phyloP scores from a whole-genome alignment of 805 yeast genomes.

The Maudiozyma bulderi region DNA sequence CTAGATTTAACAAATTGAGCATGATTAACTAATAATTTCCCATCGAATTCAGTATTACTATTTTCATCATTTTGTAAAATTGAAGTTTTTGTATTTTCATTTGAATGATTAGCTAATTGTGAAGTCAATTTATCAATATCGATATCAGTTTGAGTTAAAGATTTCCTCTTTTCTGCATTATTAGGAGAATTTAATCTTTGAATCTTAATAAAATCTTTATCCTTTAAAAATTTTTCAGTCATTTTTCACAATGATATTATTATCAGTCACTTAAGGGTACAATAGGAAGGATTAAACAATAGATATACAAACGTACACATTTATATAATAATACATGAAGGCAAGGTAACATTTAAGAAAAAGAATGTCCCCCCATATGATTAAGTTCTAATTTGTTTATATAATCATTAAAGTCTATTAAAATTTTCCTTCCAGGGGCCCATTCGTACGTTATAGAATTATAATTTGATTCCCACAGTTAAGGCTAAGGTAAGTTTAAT shows the following conservation, averaged over 20 bases:
- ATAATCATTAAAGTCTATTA: too few species aligned
- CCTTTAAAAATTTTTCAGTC: conserved; percentile 10
- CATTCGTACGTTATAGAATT: too few species aligned
- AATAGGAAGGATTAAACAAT: too few species aligned
- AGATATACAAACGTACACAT: too few species aligned
- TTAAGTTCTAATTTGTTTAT: too few species aligned
- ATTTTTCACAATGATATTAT: conserved; percentile 1
- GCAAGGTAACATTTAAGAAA: too few species aligned
- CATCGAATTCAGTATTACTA: neutral
- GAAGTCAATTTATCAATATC: neutral
- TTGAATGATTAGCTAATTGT: neutral
- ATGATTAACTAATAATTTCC: neutral
- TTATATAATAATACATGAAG: too few species aligned
- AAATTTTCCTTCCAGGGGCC: too few species aligned
- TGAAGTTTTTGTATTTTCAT: neutral
- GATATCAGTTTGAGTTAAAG: conserved; percentile 4
- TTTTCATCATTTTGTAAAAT: neutral
- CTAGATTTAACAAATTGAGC: neutral
- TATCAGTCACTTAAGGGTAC: neutral
- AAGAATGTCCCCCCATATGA: too few species aligned
- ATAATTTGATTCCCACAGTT: too few species aligned
- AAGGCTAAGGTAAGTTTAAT: too few species aligned
- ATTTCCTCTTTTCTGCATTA: conserved; percentile 8
- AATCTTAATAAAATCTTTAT: conserved; percentile 12
- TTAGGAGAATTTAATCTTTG: conserved; percentile 12